A percentile compares a stretch with the other conserved stretches of the same genome.
phyloP scores from a whole-genome alignment of 805 yeast species.

The Candida ascalaphidarum region DNA sequence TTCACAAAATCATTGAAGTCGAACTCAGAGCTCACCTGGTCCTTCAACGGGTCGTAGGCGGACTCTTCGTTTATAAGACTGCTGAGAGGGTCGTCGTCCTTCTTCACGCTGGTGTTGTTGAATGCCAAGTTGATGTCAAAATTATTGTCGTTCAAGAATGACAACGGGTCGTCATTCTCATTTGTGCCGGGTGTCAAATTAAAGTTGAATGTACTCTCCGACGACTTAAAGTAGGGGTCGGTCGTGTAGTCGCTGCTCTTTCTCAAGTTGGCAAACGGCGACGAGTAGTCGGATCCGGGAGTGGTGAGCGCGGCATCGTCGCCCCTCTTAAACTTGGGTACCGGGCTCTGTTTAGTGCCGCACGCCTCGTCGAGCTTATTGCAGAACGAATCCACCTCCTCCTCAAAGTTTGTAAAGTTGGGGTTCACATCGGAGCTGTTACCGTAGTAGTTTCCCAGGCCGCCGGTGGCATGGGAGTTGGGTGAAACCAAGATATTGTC shows the following conservation, averaged over 20 bases:
- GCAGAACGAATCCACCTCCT: constrained; percentile 70
- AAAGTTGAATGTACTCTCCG: constrained; percentile 3
- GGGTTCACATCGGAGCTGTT: constrained; percentile 6
- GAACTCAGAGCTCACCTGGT: constrained; percentile 19
- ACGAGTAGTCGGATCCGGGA: constrained; percentile 3
- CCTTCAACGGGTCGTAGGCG: constrained; percentile 44
- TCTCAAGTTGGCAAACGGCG: constrained; percentile 10
- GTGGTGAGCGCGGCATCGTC: too few relatives aligned
- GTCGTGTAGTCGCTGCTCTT: constrained; percentile 9
- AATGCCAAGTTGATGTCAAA: constrained; percentile 52
- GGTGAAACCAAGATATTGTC: constrained; percentile 27
- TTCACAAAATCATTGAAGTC: constrained; percentile 31
- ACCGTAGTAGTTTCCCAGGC: too few relatives aligned
- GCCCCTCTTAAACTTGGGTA: constrained; percentile 38
- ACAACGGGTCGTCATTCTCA: constrained; percentile 30
- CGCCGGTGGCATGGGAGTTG: constrained; percentile 13
- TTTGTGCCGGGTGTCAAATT: constrained; percentile 2
- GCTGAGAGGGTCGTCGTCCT: constrained; percentile 28
- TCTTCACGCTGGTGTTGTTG: constrained; percentile 9
- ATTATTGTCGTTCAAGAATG: constrained; percentile 38
- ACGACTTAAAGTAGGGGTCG: constrained; percentile 10
- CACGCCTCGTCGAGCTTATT: constrained; percentile 71
- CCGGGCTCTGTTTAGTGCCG: constrained; percentile 64
- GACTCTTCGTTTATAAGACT: constrained; percentile 48
- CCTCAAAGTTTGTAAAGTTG: constrained; percentile 38